Conservation (phyloP, 1,284 basidiomycete species). For the Sanghuangporus weigelae region DNA sequence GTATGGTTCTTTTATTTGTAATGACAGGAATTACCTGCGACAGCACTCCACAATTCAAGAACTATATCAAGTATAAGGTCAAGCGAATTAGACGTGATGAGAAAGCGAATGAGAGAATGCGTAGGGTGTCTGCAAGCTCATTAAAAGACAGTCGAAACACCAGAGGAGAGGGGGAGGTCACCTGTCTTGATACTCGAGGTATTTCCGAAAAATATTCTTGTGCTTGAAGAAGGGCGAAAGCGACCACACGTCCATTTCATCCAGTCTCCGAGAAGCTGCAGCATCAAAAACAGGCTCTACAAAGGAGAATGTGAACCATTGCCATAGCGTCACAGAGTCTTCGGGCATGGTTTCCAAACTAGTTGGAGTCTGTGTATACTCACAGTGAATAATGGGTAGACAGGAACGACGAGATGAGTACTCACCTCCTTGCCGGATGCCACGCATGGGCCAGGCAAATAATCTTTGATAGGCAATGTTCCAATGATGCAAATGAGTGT, state of each 20-base stretch:
- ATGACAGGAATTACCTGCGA: constrained; percentile 42
- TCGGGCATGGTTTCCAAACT: constrained; percentile 54
- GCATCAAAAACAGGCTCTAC: constrained; percentile 63
- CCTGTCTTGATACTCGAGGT: constrained; percentile 44
- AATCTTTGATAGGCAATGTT: constrained; percentile 43
- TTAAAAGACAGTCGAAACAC: not conserved
- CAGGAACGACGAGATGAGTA: not conserved
- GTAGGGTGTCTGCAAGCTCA: constrained; percentile 36
- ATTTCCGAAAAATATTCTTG: constrained; percentile 64
- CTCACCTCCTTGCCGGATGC: constrained; percentile 43
- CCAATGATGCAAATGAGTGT: constrained; percentile 47
- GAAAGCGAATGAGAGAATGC: constrained; percentile 56
- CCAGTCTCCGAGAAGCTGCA: constrained; percentile 51
- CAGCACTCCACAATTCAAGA: constrained; percentile 56
- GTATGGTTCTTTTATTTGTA: not conserved
- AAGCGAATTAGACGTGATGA: constrained; percentile 66
- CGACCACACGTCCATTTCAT: constrained; percentile 67
- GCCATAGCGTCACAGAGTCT: constrained; percentile 69
- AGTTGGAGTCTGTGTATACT: constrained; percentile 41
- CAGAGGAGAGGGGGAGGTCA: constrained; percentile 23
- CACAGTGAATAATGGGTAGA: not conserved
- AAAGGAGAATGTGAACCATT: constrained; percentile 77
- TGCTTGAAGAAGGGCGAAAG: constrained; percentile 70
- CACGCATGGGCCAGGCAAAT: constrained; percentile 41
- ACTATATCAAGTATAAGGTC: constrained; percentile 60